phyloP scores from a whole-genome alignment of 2,329 filamentous ascomycete species.

The Penicillium sp. region DNA sequence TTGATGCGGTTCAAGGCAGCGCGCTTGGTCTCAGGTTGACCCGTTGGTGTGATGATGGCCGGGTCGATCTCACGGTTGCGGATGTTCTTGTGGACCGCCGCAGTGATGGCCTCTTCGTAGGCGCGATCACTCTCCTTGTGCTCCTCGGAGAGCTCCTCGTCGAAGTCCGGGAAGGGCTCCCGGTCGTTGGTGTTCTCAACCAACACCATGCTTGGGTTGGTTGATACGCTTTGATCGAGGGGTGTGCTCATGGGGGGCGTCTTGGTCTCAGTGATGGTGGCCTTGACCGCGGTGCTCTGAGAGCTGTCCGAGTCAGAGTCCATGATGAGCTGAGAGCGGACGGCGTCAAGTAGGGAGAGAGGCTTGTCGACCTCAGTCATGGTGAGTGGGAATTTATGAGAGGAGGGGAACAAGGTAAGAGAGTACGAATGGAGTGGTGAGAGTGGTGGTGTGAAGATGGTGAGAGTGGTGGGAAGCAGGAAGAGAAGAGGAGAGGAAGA shows the following conservation, averaged over 20 bases:
- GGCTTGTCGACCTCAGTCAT: constrained; percentile 7
- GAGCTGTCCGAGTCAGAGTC: constrained; percentile 19
- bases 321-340: constrained; percentile 23
- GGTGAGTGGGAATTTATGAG: neutral
- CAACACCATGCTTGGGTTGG: neutral
- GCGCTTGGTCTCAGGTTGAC: constrained; percentile 11
- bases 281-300: neutral
- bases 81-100: constrained; percentile 31
- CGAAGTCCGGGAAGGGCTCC: constrained; percentile 39
- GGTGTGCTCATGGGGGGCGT: neutral
- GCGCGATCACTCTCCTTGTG: constrained; percentile 14
- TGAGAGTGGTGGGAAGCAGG: neutral
- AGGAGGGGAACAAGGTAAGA: neutral
- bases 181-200: constrained; percentile 5
- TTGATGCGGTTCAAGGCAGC: constrained; percentile 27
- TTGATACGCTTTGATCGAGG: neutral
- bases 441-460: neutral
- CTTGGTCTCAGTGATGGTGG: neutral
- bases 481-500: no score
- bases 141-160: constrained; percentile 26
- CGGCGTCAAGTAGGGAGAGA: constrained; percentile 12
- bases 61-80: constrained; percentile 26
- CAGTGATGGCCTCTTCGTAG: constrained; percentile 32
- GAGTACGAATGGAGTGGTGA: neutral
- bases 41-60: constrained; percentile 8